A percentile compares a stretch with the other conserved stretches of the same genome.
phyloP scores from a whole-genome alignment of 306 rosid species.

The Prosopis cineraria region DNA sequence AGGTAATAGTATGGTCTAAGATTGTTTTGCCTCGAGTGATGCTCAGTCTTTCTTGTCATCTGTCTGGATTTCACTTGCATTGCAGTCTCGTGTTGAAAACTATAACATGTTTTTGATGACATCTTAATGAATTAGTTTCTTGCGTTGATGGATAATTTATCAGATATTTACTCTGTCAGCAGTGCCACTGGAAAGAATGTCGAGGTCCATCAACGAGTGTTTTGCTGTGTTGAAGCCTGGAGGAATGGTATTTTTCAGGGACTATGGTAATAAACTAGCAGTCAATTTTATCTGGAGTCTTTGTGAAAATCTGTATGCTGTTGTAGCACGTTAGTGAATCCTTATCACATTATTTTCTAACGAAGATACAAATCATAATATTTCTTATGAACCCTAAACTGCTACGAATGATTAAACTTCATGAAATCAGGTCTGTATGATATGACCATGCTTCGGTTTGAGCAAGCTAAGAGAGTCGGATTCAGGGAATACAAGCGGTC shows the following conservation, averaged over 20 bases:
- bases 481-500: constrained; percentile 14
- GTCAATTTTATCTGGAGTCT: constrained; percentile 5
- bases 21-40: constrained; percentile 22
- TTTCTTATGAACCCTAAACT: constrained; percentile 23
- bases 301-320: not conserved
- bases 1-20: not conserved
- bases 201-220: constrained; percentile 69
- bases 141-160: constrained; percentile 33
- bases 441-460: constrained; percentile 71
- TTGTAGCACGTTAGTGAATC: constrained; percentile 7
- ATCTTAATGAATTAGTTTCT: constrained; percentile 21
- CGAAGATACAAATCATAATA: not conserved
- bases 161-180: constrained; percentile 96
- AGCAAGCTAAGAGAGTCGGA: constrained; percentile 20
- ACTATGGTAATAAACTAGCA: constrained; percentile 66
- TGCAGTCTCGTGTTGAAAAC: not conserved
- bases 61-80: constrained; percentile 8
- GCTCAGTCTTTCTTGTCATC: constrained; percentile 31
- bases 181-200: constrained; percentile 70
- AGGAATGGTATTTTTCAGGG: constrained; percentile 87
- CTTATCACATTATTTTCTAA: constrained; percentile 4
- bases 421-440: constrained; percentile 83
- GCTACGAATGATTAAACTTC: constrained; percentile 32
- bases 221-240: constrained; percentile 80
- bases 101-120: not conserved